Percentiles rank a stretch among this genome's conserved stretches.
phyloP scores from a whole-genome alignment of 345 rosid species.

The Sisymbrium altissimum region DNA sequence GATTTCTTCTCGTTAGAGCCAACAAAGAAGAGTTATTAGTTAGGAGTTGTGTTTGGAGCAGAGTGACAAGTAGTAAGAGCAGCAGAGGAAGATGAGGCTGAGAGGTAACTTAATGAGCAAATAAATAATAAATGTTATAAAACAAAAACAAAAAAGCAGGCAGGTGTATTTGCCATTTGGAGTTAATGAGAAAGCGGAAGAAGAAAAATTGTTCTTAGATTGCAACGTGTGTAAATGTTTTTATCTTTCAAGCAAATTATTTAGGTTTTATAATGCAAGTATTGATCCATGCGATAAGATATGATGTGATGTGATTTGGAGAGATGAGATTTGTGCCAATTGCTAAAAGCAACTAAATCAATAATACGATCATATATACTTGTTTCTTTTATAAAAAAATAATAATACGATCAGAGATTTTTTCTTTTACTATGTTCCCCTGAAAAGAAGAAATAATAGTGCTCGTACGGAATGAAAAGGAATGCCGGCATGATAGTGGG shows the following conservation, averaged over 20 bases:
- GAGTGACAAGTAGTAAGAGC: conserved; percentile 20
- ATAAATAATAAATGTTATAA: conserved; percentile 2
- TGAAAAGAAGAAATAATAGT: neutral
- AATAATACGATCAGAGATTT: too few relatives aligned
- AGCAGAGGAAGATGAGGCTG: conserved; percentile 13
- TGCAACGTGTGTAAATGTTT: neutral
- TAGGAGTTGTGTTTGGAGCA: neutral
- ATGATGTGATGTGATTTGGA: conserved; percentile 17
- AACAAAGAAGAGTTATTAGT: neutral
- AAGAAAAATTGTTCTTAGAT: neutral
- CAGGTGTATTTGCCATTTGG: neutral
- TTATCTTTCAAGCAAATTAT: neutral
- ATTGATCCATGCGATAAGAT: neutral
- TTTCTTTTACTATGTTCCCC: neutral
- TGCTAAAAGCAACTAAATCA: conserved; percentile 27
- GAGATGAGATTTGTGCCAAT: conserved; percentile 10
- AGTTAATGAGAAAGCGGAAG: neutral
- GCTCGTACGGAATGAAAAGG: conserved; percentile 25
- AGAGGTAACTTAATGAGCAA: conserved; percentile 8
- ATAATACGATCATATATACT: neutral
- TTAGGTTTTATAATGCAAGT: neutral
- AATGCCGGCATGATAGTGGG: neutral
- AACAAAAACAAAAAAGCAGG: conserved; percentile 1
- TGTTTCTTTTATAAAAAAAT: too few relatives aligned
- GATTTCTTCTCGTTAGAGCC: too few relatives aligned